A percentile compares a stretch with the other conserved stretches of the same genome.
Conservation (phyloP, 2,329 filamentous ascomycete genomes). For the Lasiodiplodia sp. region DNA sequence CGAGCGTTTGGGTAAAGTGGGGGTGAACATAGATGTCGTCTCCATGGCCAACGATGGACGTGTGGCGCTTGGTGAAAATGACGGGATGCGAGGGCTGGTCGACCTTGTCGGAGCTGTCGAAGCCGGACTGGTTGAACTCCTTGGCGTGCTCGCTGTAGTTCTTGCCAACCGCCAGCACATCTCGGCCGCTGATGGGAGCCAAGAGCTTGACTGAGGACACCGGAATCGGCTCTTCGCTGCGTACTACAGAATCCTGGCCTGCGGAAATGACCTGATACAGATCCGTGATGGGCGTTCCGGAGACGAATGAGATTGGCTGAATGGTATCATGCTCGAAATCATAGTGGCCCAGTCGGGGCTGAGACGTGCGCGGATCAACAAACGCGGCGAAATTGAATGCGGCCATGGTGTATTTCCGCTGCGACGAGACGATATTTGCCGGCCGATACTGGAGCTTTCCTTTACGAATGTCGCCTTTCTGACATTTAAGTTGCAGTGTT, state of each 20-base stretch:
- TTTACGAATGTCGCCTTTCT: neutral
- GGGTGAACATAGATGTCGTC: conserved; percentile 57
- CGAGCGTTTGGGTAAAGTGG: conserved; percentile 58
- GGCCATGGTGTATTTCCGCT: neutral
- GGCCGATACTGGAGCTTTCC: neutral
- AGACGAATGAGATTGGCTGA: conserved; percentile 55
- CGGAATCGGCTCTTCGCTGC: conserved; percentile 35
- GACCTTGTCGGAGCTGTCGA: conserved; percentile 62
- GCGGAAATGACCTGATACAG: conserved; percentile 63
- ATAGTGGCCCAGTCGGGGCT: conserved; percentile 52
- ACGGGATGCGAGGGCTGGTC: conserved; percentile 62
- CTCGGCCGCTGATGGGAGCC: conserved; percentile 57
- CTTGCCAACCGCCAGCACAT: conserved; percentile 64
- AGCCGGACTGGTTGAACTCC: conserved; percentile 64
- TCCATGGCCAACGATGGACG: conserved; percentile 59
- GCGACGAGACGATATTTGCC: neutral
- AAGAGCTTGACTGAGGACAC: conserved; percentile 52
- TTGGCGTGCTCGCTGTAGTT: conserved; percentile 66
- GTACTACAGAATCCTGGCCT: conserved; percentile 38
- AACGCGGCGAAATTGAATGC: conserved; percentile 1
- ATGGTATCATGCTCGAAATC: conserved; percentile 48
- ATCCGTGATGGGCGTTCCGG: conserved; percentile 55
- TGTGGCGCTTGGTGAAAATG: conserved; percentile 63
- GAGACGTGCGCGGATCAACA: neutral
- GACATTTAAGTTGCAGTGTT: neutral